These are phyloP conservation scores for Tilletia walkeri DNA, from an alignment of 1,284 basidiomycete genomes.

Conservation along the genomic window DNA sequence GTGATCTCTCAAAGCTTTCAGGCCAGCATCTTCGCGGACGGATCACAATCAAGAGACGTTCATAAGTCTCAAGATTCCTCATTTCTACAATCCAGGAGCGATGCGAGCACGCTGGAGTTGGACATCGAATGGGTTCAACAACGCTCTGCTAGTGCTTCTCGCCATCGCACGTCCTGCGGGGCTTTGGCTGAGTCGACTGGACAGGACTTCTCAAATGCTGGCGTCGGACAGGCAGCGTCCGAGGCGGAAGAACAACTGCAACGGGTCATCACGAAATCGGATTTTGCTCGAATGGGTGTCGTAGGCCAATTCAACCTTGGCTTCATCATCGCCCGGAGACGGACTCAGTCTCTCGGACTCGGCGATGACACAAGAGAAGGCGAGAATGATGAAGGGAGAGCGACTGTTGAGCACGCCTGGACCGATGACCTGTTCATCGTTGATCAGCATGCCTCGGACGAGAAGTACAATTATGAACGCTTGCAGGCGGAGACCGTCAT, in stretches of 20 bases:
- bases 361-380: slow-evolving; percentile 24
- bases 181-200: slow-evolving; percentile 2
- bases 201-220: slow-evolving; percentile 34
- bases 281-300: slow-evolving; percentile 81
- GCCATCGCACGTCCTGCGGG: background rate
- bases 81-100: too few relatives aligned
- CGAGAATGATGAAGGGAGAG: slow-evolving; percentile 9
- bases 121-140: background rate
- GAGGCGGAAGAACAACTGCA: slow-evolving; percentile 73
- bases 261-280: slow-evolving; percentile 80
- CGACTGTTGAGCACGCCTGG: background rate
- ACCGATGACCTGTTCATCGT: slow-evolving; percentile 74
- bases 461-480: slow-evolving; percentile 97
- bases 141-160: background rate
- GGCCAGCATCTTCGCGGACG: too few relatives aligned
- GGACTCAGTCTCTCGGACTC: slow-evolving; percentile 43
- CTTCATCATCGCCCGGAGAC: slow-evolving; percentile 81
- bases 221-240: slow-evolving; percentile 64
- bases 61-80: too few relatives aligned
- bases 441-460: slow-evolving; percentile 74
- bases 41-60: too few relatives aligned
- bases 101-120: background rate
- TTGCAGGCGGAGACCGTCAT: slow-evolving; percentile 84
- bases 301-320: slow-evolving; percentile 95
- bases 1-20: background rate